Evolutionary conservation across 164 flowering plant genomes (phyloP).

Genomic region (Aristolochia contorta): DNA sequence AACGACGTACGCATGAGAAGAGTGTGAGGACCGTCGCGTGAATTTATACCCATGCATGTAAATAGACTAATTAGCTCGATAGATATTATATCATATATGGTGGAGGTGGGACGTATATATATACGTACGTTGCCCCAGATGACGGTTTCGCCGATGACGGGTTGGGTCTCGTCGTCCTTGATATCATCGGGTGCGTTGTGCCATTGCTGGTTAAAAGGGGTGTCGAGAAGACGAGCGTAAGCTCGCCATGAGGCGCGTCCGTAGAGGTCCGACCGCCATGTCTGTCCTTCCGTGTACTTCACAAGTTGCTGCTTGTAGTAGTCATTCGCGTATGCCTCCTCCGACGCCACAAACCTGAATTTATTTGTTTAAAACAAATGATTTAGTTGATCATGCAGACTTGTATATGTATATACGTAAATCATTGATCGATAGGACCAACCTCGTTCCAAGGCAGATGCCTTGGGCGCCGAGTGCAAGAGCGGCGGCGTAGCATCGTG

Average conservation of each 20-base stretch:
- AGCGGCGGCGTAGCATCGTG: slow-evolving; percentile 25
- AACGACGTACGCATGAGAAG: too few species aligned
- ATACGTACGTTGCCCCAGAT: slow-evolving; percentile 7
- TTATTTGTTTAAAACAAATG: background rate
- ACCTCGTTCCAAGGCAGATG: slow-evolving; percentile 24
- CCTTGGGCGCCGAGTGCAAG: slow-evolving; percentile 23
- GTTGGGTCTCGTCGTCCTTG: slow-evolving; percentile 14
- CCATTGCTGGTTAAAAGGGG: slow-evolving; percentile 22
- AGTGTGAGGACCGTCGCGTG: too few species aligned
- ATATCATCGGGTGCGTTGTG: slow-evolving; percentile 10
- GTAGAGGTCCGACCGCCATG: slow-evolving; percentile 14
- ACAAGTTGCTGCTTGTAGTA: slow-evolving; percentile 24
- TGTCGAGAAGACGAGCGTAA: slow-evolving; percentile 18
- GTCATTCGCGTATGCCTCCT: slow-evolving; percentile 24
- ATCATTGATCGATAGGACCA: background rate
- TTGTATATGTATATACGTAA: too few species aligned
- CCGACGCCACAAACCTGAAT: slow-evolving; percentile 19
- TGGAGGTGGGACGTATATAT: too few species aligned
- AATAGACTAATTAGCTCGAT: too few species aligned
- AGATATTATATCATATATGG: too few species aligned
- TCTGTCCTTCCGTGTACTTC: slow-evolving; percentile 14
- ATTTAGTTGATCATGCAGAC: background rate
- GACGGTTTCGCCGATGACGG: slow-evolving; percentile 15
- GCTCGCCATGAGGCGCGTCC: slow-evolving; percentile 24
- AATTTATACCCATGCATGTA: too few species aligned